Base-by-base conservation (phyloP, 805 yeast genomes). In the Citeromyces nyonsensis region DNA sequence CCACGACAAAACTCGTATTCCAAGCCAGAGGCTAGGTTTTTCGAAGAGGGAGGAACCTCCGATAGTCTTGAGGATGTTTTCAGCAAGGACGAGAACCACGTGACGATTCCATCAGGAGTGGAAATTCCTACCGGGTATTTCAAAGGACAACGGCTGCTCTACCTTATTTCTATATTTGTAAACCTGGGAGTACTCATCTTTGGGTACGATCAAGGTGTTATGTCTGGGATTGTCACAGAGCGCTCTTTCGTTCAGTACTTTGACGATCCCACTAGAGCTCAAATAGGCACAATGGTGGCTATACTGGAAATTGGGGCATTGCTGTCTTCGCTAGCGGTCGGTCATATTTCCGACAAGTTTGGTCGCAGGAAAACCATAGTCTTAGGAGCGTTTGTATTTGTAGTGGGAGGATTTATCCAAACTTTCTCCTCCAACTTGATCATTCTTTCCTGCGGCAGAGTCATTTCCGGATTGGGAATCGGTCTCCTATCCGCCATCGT, bases 241-340 rank as follows among this genome's bases (percentile, higher is more conserved):
- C 68, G 61, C 10, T 65, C 76, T 30, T 84, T 84, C 51, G 62
- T 66, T 32, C 56, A 55, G 29, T 80, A 75, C 51, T 84, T 82
- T 52, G 47, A 71, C 41, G 48, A 79, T 35, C 95, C 95, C 2
- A 56, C 73, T 10, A 65, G 85, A 10, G 66, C 82, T 1, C 63
- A 67, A 39, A 67, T 82, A 25, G 95, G 95, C 9, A 68, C 86
- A 4, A 74, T 84, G 70, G 85, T 84, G 11, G 84, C 94, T 15
- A 73, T 84, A 35, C 58, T 84, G 35, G 95, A 84, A 51, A 59
- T 84, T 24, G 94, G 94, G 26, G 94, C 94, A 0, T 59, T 82
- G 47, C 51, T 78, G 3, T 69, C 85, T 8, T 77, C 93, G 4
- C 56, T 84, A 24, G 47, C 70, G 32, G 91, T 82, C 3, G 91